Base-by-base conservation (phyloP, 2,329 filamentous ascomycete genomes). In the Arthrobotrys iridis region DNA sequence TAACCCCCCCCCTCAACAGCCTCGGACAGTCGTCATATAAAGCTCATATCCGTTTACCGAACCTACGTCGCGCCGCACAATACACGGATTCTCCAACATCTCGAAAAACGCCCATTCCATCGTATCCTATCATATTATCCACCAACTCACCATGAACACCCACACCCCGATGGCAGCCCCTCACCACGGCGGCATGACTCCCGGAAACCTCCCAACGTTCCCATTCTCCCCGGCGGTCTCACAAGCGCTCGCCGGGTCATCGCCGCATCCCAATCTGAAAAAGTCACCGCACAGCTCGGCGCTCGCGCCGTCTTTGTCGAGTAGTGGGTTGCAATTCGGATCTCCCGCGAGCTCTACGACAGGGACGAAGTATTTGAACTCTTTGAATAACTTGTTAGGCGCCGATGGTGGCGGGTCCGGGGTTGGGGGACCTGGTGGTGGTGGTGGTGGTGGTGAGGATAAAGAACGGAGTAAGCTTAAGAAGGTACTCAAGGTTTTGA, bases 401-500 rank as follows among this genome's bases (percentile, higher is more conserved):
- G 65, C 50, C 8, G 62, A 40, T 43, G 65, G 65, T 2, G 59
- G 66, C 8, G 59, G 50, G 30, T 59, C 35, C 2, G 63, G 28
- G 24, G n/a, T n/a, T n/a, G n/a, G n/a, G n/a, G n/a, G 50, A n/a
- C 6, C 4, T 3, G 50, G 50, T n/a, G 46, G 11, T 7, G 18
- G 55, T 10, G 30, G 20, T 26, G 28, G 43, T 8, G 62, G 75
- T 18, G 64, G 55, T 18, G 73, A 73, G 26, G 65, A 74, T 15
- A 55, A 76, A n/a, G 66, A 71, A 35, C 52, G 65, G 50, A 65
- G 65, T 24, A 76, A 72, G 35, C 52, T 71, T 24, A 74, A 48
- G 58, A 55, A 57, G 40, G 68, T 79, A 15, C 71, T 79, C n/a
- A 77, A 77, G 30, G 62, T 79, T 18, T 57, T 79, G 0, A 77